Evolutionary conservation across 306 rosid genomes (phyloP).

Genomic region (Quercus aquifolioides): DNA sequence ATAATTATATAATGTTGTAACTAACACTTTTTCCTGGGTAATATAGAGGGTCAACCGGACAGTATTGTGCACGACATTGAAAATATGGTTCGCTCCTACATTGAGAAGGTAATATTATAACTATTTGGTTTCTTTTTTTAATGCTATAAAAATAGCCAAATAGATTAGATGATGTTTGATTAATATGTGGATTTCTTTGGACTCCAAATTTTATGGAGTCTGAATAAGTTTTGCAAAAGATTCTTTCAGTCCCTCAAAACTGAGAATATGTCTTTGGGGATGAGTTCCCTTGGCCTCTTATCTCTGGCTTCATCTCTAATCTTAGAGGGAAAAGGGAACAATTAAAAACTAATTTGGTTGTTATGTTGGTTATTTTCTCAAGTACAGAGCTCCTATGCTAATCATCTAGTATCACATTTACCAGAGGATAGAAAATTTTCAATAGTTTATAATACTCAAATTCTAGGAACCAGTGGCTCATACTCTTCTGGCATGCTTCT

Average conservation of each 20-base stretch:
- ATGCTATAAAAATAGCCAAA: neutral
- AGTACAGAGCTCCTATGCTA: neutral
- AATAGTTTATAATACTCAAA: neutral
- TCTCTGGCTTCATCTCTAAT: neutral
- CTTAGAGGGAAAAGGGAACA: neutral
- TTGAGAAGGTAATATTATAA: constrained; percentile 69
- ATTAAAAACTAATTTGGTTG: neutral
- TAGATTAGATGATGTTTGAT: neutral
- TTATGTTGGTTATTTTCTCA: neutral
- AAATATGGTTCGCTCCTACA: constrained; percentile 89
- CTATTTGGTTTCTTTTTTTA: neutral
- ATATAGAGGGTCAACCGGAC: constrained; percentile 95
- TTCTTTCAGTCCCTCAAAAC: neutral
- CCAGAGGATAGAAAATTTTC: neutral
- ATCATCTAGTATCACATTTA: neutral
- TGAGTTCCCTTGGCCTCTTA: neutral
- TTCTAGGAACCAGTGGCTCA: neutral
- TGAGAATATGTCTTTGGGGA: neutral
- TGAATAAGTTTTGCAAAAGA: neutral
- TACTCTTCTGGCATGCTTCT: neutral
- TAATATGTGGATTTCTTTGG: constrained; percentile 1
- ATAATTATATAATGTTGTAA: neutral
- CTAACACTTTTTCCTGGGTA: constrained; percentile 24
- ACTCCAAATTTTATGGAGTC: neutral
- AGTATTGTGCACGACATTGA: constrained; percentile 88